Evolutionary conservation across 495 filamentous ascomycete genomes (phyloP), one percentile per base, ranked within the genome.

Genomic region (Penicillium cosmopolitanum): DNA sequence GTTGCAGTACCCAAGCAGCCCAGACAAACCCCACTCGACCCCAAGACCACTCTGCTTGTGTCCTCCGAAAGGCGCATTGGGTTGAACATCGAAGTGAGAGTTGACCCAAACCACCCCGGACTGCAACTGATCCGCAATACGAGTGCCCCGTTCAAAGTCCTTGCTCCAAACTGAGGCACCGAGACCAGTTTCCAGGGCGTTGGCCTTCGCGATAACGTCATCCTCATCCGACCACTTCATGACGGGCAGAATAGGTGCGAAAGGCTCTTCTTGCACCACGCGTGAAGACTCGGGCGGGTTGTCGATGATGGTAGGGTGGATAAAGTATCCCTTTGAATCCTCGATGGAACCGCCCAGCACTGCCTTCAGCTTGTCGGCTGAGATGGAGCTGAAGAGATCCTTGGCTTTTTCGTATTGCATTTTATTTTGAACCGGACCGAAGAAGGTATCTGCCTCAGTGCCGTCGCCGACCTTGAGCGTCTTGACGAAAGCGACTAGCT

Each of bases 31-130:
- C 72, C 85, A 84, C 68, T 89, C 87, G 25, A 81, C 82, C 4
- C 87, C 87, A 53, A 88, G 82, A 4, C 88, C 87, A 58, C 79
- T 83, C 58, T 85, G 77, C 77, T 89, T 89, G 67, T 84, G 80
- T n/a, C 87, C 88, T 16, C 73, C 79, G 65, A 89, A 91, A 56
- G 80, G 81, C 1, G 79, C 83, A 53, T 77, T 78, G 33, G 81
- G 81, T 11, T 67, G 71, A 4, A 75, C 69, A 59, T 79, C 76
- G 69, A 82, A 79, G 48, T 69, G 71, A 3, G 64, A 61, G 52
- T 87, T 87, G 53, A 86, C 80, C 80, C 80, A 87, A 23, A 87
- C 82, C 28, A 65, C 77, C 3, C 85, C 85, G 0, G 82, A 77
- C 61, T 82, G 73, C 25, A 88, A 67, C 40, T 73, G 70, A 9